phyloP scores from a whole-genome alignment of 1,284 basidiomycete genomes.

The Fomitopsis palustris region DNA sequence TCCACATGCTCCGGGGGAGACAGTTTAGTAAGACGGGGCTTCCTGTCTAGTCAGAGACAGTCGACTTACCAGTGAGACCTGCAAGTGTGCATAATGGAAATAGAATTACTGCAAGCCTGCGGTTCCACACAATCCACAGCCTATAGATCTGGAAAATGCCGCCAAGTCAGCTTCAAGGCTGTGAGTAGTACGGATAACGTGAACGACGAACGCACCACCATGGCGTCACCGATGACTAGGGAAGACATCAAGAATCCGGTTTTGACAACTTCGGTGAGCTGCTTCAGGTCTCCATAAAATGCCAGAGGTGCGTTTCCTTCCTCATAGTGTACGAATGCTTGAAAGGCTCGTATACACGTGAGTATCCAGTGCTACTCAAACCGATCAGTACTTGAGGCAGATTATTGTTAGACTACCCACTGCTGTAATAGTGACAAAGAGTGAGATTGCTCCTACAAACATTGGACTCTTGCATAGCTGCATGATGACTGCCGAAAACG shows the following conservation, averaged over 20 bases:
- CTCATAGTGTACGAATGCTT: slow-evolving; percentile 1
- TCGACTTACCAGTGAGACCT: background rate
- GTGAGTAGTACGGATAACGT: background rate
- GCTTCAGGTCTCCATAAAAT: background rate
- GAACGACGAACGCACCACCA: slow-evolving; percentile 1
- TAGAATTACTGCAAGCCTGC: background rate
- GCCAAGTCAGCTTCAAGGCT: background rate
- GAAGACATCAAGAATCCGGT: background rate
- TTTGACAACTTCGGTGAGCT: slow-evolving; percentile 4
- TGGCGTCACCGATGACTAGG: background rate
- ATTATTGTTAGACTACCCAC: too few species aligned
- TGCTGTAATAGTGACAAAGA: too few species aligned
- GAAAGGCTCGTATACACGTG: background rate
- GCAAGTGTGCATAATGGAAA: background rate
- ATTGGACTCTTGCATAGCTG: too few species aligned
- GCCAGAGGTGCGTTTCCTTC: background rate
- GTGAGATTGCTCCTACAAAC: too few species aligned
- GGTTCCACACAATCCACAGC: background rate
- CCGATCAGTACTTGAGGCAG: too few species aligned
- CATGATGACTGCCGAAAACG: too few species aligned
- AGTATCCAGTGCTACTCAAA: too few species aligned
- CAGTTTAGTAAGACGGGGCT: background rate
- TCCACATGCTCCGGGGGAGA: background rate
- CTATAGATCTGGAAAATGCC: background rate
- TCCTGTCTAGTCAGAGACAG: background rate